Evolutionary conservation across 768 basidiomycete genomes (phyloP).

Genomic region (Pleurotus tuber-regium): DNA sequence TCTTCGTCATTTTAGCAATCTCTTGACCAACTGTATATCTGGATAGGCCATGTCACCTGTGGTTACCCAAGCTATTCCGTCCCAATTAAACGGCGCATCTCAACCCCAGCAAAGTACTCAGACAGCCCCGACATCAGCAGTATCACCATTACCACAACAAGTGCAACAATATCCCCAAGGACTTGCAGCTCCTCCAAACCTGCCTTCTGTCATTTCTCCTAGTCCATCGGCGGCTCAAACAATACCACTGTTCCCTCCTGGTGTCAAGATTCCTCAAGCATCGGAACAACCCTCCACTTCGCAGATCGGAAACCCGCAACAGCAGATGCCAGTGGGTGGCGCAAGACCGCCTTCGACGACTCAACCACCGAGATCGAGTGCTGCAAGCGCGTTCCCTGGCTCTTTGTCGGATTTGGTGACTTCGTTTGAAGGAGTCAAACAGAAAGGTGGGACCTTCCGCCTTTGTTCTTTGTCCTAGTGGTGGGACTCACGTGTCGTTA

Average conservation of each 20-base stretch:
- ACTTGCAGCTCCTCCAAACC: slow-evolving; percentile 9
- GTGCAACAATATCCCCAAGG: slow-evolving; percentile 29
- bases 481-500: slow-evolving; percentile 1
- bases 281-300: slow-evolving; percentile 12
- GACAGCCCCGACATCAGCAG: slow-evolving; percentile 35
- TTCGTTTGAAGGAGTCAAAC: slow-evolving; percentile 94
- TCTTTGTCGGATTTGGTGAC: slow-evolving; percentile 90
- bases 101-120: slow-evolving; percentile 16
- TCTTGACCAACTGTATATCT: not conserved
- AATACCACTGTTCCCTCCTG: slow-evolving; percentile 63
- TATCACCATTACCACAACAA: slow-evolving; percentile 50
- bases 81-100: slow-evolving; percentile 37
- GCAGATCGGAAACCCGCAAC: slow-evolving; percentile 29
- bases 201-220: slow-evolving; percentile 16
- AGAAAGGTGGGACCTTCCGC: slow-evolving; percentile 75
- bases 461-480: not conserved
- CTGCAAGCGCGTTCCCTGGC: slow-evolving; percentile 60
- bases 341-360: slow-evolving; percentile 53
- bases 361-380: slow-evolving; percentile 32
- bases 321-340: slow-evolving; percentile 31
- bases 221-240: slow-evolving; percentile 21
- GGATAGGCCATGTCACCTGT: not conserved
- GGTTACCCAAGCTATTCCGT: slow-evolving; percentile 35
- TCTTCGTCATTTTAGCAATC: not conserved
- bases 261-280: slow-evolving; percentile 52